Evolutionary conservation across 371 early-diverging fungal genomes (phyloP), one percentile per base, ranked within the genome.

Genomic region (Mortierella sp.): DNA sequence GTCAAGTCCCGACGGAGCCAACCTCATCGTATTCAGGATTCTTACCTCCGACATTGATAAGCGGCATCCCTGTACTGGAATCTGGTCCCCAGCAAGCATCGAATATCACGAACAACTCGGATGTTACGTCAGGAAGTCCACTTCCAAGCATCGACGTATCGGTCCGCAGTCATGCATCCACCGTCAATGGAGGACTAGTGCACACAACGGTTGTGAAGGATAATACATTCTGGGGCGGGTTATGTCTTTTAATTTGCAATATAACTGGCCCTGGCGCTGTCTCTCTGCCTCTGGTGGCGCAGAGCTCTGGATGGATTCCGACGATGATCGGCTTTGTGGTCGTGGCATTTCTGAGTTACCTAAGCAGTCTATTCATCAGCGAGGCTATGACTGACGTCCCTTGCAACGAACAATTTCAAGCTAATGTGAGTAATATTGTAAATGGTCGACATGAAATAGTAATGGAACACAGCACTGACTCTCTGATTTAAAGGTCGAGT

Each of bases 331-430:
- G 87, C 1, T 89, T 88, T 60, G 60, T 80, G 7, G 65, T 86
- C 2, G 74, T 88, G 1, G 88, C 85, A 3, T 55, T 86, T 4
- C 71, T 91, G 22, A 88, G 89, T 22, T 85, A 83, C 11, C 84
- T 87, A 24, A 86, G 90, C 24, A 84, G 91, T 24, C 70, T 95
- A 47, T 94, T 95, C 74, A 87, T 93, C 19, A 89, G 93, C 66
- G 96, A 96, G 70, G 92, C 93, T 11, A 89, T 96, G 87, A 92
- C 94, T 58, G 89, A 88, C 57, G 88, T 94, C 43, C 91, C 91
- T 2, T 95, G 94, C n/a, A 95, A 95, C 76, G 89, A 90, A 55
- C 87, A 88, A n/a, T 90, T 90, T 58, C 89, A 92, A 69, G 88
- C 85, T 69, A 74, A 65, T 21, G 77, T 69, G 64, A 65, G 69